These are phyloP conservation scores for Talaromyces verruculosus DNA, from an alignment of 2,329 filamentous ascomycete genomes.

Conservation along the genomic window DNA sequence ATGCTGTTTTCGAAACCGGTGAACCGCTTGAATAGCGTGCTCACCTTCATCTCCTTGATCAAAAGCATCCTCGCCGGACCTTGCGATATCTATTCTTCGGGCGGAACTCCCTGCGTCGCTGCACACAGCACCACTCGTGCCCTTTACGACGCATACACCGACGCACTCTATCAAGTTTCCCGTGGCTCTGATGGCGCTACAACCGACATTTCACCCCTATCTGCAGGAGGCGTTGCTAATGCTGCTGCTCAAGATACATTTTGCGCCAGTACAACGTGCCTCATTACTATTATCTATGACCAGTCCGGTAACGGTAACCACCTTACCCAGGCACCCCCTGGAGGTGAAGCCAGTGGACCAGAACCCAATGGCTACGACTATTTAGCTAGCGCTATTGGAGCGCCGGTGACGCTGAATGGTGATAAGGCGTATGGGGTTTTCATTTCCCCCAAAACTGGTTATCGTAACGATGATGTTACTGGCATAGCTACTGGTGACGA, in stretches of 20 bases:
- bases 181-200: slow-evolving; percentile 55
- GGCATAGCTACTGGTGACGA: slow-evolving; percentile 57
- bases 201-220: slow-evolving; percentile 51
- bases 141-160: slow-evolving; percentile 55
- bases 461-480: slow-evolving; percentile 57
- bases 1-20: background rate
- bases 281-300: slow-evolving; percentile 66
- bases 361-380: slow-evolving; percentile 60
- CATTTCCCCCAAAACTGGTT: slow-evolving; percentile 61
- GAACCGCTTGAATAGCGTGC: slow-evolving; percentile 7
- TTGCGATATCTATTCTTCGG: slow-evolving; percentile 62
- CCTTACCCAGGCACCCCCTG: slow-evolving; percentile 61
- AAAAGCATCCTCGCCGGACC: slow-evolving; percentile 53
- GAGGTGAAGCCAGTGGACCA: slow-evolving; percentile 55
- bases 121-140: slow-evolving; percentile 66
- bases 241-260: slow-evolving; percentile 62
- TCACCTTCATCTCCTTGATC: slow-evolving; percentile 39
- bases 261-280: slow-evolving; percentile 60
- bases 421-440: slow-evolving; percentile 65
- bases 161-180: slow-evolving; percentile 60
- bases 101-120: slow-evolving; percentile 62
- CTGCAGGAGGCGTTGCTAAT: slow-evolving; percentile 63
- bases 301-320: slow-evolving; percentile 64
- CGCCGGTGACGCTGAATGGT: slow-evolving; percentile 61
- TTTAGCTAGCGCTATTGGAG: slow-evolving; percentile 58